Percentiles rank a stretch among this genome's conserved stretches.
Evolutionary conservation across 345 rosid species (phyloP).

Genomic region (Ailanthus altissimus): DNA sequence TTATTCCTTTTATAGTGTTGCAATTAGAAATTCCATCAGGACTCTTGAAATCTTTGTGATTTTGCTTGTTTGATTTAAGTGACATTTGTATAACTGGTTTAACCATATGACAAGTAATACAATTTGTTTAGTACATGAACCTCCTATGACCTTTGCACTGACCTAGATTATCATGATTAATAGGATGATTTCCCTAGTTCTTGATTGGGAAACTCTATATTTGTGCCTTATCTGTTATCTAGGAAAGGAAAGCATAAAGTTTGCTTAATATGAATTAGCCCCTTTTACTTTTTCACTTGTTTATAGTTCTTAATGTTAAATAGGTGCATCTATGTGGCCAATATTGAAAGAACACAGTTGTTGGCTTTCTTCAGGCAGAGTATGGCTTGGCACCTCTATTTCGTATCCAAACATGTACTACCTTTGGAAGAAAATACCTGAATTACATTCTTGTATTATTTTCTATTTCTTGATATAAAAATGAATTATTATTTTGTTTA

Average conservation of each 20-base stretch:
- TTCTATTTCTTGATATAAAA: background rate
- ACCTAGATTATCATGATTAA: slow-evolving; percentile 1
- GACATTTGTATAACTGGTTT: background rate
- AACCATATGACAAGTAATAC: background rate
- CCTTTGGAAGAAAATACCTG: slow-evolving; percentile 6
- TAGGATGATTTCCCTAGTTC: slow-evolving; percentile 12
- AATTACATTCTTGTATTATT: background rate
- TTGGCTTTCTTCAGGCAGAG: slow-evolving; percentile 96
- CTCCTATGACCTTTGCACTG: background rate
- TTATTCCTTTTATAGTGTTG: background rate
- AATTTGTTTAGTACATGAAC: background rate
- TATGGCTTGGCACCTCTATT: slow-evolving; percentile 70
- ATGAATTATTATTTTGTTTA: background rate
- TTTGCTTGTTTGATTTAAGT: background rate
- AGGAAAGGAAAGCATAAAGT: slow-evolving; percentile 13
- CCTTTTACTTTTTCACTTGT: background rate
- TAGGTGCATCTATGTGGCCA: slow-evolving; percentile 98
- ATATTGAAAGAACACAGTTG: slow-evolving; percentile 91
- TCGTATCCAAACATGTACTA: slow-evolving; percentile 61
- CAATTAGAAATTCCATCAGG: background rate
- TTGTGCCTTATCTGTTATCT: slow-evolving; percentile 7
- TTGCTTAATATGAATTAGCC: slow-evolving; percentile 9
- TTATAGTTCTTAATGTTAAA: slow-evolving; percentile 14
- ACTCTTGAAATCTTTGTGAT: background rate
- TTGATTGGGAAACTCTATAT: background rate